Evolutionary conservation across 176 grass and related monocot species (phyloP).

Genomic region (Musa schizocarpa): DNA sequence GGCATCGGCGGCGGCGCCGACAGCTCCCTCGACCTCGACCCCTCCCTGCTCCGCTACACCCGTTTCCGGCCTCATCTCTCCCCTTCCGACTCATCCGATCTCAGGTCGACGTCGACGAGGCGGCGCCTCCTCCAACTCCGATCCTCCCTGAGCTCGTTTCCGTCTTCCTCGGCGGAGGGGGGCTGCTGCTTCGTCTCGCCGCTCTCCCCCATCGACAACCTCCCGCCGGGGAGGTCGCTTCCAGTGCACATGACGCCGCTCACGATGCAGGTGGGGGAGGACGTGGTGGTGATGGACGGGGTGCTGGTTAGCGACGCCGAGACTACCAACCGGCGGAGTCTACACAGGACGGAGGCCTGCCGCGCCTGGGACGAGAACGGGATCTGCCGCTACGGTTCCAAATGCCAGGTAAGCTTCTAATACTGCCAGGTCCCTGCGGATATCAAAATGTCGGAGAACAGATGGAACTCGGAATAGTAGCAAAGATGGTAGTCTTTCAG

Average conservation of each 20-base stretch:
- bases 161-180: not conserved
- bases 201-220: not conserved
- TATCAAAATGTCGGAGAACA: too few relatives aligned
- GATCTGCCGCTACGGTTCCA: conserved; percentile 19
- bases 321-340: not conserved
- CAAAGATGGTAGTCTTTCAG: not conserved
- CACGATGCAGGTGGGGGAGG: not conserved
- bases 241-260: not conserved
- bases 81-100: not conserved
- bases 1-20: not conserved
- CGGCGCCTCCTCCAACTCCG: not conserved
- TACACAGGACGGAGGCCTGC: conserved; percentile 12
- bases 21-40: not conserved
- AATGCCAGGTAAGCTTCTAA: conserved; percentile 13
- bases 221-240: not conserved
- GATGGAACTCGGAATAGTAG: not conserved
- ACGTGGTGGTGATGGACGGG: conserved; percentile 26
- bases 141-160: not conserved
- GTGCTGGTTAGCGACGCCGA: conserved; percentile 24
- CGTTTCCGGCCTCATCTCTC: not conserved
- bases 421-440: too few relatives aligned
- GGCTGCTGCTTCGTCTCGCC: not conserved
- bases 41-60: conserved; percentile 6
- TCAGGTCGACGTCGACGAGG: not conserved
- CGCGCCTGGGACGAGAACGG: conserved; percentile 12